These are phyloP conservation scores for Gremmenia infestans DNA, from an alignment of 2,329 filamentous ascomycete genomes.

Conservation along the genomic window DNA sequence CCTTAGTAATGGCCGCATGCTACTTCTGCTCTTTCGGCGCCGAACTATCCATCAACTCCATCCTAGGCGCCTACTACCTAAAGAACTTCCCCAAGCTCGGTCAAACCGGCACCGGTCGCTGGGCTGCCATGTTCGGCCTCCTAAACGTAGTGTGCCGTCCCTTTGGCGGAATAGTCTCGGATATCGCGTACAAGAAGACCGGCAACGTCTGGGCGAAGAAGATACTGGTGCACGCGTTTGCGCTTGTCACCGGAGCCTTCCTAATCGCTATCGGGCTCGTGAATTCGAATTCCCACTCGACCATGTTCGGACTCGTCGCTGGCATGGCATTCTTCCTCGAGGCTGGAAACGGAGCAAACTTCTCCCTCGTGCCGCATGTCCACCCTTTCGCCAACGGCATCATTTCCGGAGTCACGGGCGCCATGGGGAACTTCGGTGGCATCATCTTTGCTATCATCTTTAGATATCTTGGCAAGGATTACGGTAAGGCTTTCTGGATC, in stretches of 20 bases:
- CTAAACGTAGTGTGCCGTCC: conserved; percentile 66
- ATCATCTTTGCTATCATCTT: conserved; percentile 82
- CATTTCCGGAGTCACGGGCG: conserved; percentile 74
- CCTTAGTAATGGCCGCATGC: conserved; percentile 48
- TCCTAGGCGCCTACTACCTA: conserved; percentile 54
- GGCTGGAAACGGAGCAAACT: conserved; percentile 81
- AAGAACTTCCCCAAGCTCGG: conserved; percentile 54
- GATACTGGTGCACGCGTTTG: conserved; percentile 51
- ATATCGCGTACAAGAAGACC: conserved; percentile 31
- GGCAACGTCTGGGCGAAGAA: conserved; percentile 61
- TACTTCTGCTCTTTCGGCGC: conserved; percentile 61
- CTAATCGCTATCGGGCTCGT: conserved; percentile 58
- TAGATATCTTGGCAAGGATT: conserved; percentile 65
- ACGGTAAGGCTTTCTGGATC: conserved; percentile 71
- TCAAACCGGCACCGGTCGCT: conserved; percentile 52
- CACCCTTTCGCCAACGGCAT: conserved; percentile 72
- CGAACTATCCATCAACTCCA: conserved; percentile 57
- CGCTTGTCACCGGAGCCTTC: conserved; percentile 52
- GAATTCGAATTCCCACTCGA: conserved; percentile 55
- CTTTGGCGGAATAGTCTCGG: conserved; percentile 54
- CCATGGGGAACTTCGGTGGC: conserved; percentile 77
- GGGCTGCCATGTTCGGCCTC: conserved; percentile 72
- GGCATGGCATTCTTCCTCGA: conserved; percentile 79
- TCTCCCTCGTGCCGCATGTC: conserved; percentile 80
- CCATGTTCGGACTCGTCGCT: conserved; percentile 72